Evolutionary conservation across 306 rosid genomes (phyloP).

Genomic region (Potentilla sterilis): DNA sequence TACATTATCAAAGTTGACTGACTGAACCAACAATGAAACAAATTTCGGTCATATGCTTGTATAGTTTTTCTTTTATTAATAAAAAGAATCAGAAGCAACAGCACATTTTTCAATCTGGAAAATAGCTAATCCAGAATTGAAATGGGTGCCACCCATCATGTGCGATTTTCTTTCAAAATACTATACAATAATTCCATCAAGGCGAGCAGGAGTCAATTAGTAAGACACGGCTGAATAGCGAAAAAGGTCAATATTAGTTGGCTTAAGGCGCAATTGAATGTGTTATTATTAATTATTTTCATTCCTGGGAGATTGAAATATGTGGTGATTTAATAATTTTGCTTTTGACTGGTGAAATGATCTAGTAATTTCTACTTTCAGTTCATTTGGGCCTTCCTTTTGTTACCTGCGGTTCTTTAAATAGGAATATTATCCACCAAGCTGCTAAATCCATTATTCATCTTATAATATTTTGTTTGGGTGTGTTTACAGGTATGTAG

Average conservation of each 20-base stretch:
- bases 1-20: not conserved
- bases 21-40: too few species aligned
- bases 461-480: slow-evolving; percentile 12
- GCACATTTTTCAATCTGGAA: not conserved
- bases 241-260: not conserved
- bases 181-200: not conserved
- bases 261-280: not conserved
- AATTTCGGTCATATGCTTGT: not conserved
- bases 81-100: not conserved
- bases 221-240: not conserved
- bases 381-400: not conserved
- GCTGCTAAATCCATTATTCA: not conserved
- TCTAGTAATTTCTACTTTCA: not conserved
- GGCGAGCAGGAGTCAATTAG: not conserved
- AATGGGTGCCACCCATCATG: not conserved
- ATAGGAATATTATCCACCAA: not conserved
- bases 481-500: slow-evolving; percentile 71
- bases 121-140: not conserved
- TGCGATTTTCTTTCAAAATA: not conserved
- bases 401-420: not conserved
- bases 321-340: not conserved
- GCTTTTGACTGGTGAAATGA: slow-evolving; percentile 5
- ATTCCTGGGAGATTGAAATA: not conserved
- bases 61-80: not conserved
- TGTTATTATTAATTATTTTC: not conserved